Evolutionary conservation across 2,329 filamentous ascomycete genomes (phyloP).

Genomic region (Pleurostoma richardsiae): DNA sequence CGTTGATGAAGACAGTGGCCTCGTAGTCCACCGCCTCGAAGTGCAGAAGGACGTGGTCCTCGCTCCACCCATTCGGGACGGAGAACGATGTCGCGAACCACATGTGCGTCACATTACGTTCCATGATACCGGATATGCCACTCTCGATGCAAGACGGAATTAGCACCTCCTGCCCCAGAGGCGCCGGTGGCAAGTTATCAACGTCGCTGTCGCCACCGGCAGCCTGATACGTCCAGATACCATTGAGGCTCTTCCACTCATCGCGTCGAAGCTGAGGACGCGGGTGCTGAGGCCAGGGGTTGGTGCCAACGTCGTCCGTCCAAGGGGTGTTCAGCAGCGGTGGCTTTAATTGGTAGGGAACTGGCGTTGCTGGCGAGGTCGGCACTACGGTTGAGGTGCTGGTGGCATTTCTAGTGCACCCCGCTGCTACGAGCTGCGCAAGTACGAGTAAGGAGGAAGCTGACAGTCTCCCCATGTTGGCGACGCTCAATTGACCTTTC

Average conservation of each 20-base stretch:
- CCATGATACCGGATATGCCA: constrained; percentile 42
- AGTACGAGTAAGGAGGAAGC: too few species aligned
- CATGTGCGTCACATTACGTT: constrained; percentile 32
- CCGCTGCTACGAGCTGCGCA: background rate
- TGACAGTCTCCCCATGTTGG: too few species aligned
- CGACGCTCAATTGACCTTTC: too few species aligned
- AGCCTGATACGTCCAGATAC: constrained; percentile 49
- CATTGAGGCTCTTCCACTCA: constrained; percentile 51
- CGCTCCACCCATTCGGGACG: constrained; percentile 40
- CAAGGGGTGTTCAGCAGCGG: constrained; percentile 44
- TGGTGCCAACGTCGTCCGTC: constrained; percentile 45
- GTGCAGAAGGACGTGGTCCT: constrained; percentile 41
- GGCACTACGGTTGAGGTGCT: background rate
- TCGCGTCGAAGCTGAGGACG: constrained; percentile 50
- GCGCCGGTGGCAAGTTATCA: constrained; percentile 13
- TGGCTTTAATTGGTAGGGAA: constrained; percentile 28
- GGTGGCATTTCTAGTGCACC: background rate
- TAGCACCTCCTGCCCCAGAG: constrained; percentile 29
- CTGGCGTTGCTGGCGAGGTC: background rate
- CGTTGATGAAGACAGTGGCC: constrained; percentile 54
- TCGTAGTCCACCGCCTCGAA: constrained; percentile 57
- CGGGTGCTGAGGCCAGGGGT: constrained; percentile 54
- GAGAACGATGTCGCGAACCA: constrained; percentile 48
- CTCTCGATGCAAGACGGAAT: constrained; percentile 39
- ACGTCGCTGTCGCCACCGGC: constrained; percentile 16